Evolutionary conservation across 495 filamentous ascomycete species (phyloP), one percentile per base, ranked within the genome.

Genomic region (Penicillium antarcticum): DNA sequence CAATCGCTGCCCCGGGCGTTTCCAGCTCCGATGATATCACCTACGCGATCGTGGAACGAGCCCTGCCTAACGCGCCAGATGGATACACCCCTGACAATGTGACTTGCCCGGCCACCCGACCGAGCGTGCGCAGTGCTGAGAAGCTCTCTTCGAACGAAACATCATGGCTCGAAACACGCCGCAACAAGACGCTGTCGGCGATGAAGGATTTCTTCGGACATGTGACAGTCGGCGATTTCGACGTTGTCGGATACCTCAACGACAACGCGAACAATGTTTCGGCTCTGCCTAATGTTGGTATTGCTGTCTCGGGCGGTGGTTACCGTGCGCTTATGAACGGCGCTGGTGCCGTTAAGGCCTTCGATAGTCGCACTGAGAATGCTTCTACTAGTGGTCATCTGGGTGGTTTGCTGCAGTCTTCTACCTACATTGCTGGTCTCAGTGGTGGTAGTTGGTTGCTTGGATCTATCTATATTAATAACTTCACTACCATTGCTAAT

Each of bases 361-460:
- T 92, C 38, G 92, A 97, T 61, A 81, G 71, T 56, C 80, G 92
- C 9, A 90, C 88, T 0, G 63, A 71, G 0, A 87, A 86, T 45
- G 70, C 87, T 2, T 89, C 85, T 0, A 67, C 65, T 4, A 53
- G 66, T 2, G 91, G 91, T 1, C 85, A 88, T 38, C 74, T 97
- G 37, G 92, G 94, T 48, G 92, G 92, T 13, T 68, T 97, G 46
- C 73, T 97, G 32, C 92, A 97, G 73, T 77, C 87, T 1, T 70
- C 87, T 3, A 97, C 91, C 0, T 97, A 97, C 65, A 53, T 97
- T 13, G 76, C 90, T 14, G 92, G 89, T 31, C 75, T 97, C 16
- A 92, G 87, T 13, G 92, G 92, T 29, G 94, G 92, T 45, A 81
- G 84, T 11, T 97, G 92, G 92, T 70, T 97, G 10, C 81, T 96